Base-by-base conservation (phyloP, 345 rosid genomes). In the Bruguiera parviflora region DNA sequence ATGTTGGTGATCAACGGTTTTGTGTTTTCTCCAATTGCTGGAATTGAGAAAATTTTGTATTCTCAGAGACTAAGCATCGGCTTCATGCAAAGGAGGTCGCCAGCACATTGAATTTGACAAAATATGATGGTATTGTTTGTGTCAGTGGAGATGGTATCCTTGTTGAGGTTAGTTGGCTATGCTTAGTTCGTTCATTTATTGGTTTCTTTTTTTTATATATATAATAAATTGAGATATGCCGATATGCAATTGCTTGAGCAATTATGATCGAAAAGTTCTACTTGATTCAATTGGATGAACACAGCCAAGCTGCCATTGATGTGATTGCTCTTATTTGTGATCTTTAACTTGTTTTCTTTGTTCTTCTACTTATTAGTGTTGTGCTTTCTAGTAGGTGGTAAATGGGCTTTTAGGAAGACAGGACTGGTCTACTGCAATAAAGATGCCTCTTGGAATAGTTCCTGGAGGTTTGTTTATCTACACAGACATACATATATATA, bases 61-160 rank as follows among this genome's bases (percentile, higher is more conserved):
- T 72, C 10, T 25, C 84, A 91, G 97, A 91, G 78, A 91, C 98
- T 64, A 78, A 79, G 69, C 70, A 82, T 66, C 87, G 80, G 75
- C 81, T 92, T 66, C 96, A 95, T 68, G 97, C 99, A 1, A 92
- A 92, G 85, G 93, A 87, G 61, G 81, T 90, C 25, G 87, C 79
- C 63, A 82, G 49, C 37, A 69, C 79, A 13, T 56, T 90, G 79
- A 96, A 92, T 81, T 76, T 89, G 28, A 69, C 87, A 0, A 77
- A 70, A 65, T 92, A 83, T 32, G 96, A 95, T 70, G 99, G 97
- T 35, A 82, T 95, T 76, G 97, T 92, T 73, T 92, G 97, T 73
- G 93, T 92, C 59, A 95, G 99, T 19, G 99, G 99, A 8, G 99
- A 95, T 53, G 99, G 97, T 31, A 65, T 90, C 39, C 97, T 95